Evolutionary conservation across 2,329 filamentous ascomycete species (phyloP).

Genomic region (Phaeosphaeria sp.): DNA sequence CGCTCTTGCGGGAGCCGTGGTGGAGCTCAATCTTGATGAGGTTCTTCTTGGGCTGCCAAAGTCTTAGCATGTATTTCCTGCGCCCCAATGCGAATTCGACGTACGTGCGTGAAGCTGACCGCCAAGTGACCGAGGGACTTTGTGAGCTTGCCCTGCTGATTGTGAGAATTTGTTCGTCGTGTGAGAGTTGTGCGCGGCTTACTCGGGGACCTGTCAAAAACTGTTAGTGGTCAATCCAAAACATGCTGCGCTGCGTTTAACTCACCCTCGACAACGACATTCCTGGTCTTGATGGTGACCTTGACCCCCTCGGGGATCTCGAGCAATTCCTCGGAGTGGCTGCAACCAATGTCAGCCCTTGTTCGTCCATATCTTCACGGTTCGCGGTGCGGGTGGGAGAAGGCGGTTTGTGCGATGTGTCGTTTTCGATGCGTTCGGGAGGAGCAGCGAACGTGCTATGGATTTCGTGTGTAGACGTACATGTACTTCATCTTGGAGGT

Average conservation of each 20-base stretch:
- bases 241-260: conserved; percentile 49
- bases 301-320: conserved; percentile 97
- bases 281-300: conserved; percentile 94
- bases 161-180: conserved; percentile 25
- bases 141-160: conserved; percentile 78
- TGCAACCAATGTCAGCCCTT: conserved; percentile 42
- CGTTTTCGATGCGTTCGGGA: conserved; percentile 17
- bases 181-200: conserved; percentile 21
- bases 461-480: conserved; percentile 35
- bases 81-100: conserved; percentile 14
- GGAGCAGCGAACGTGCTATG: conserved; percentile 18
- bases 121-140: conserved; percentile 97
- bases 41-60: conserved; percentile 71
- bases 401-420: conserved; percentile 15
- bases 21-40: conserved; percentile 97
- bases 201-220: conserved; percentile 38
- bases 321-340: conserved; percentile 93
- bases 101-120: conserved; percentile 84
- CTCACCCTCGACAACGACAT: conserved; percentile 96
- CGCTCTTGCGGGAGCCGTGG: conserved; percentile 97
- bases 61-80: conserved; percentile 21
- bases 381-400: conserved; percentile 15
- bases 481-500: conserved; percentile 97
- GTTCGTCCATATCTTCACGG: conserved; percentile 19
- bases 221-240: conserved; percentile 22